phyloP scores from a whole-genome alignment of 352 stramenopile species.

The Pythium dissotocum region DNA sequence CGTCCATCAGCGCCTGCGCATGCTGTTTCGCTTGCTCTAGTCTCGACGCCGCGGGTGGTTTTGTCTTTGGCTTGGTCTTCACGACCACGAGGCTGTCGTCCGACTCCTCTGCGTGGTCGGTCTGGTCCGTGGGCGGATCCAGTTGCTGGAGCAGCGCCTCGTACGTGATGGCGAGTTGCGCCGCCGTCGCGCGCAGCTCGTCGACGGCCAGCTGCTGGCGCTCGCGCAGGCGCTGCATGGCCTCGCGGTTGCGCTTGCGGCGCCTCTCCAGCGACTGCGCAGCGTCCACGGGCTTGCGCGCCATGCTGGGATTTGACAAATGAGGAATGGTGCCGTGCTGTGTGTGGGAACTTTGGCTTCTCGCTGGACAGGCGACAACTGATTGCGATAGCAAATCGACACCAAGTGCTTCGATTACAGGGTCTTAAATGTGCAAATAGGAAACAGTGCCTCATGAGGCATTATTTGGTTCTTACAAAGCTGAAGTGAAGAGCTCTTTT shows the following conservation, averaged over 20 bases:
- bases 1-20: conserved; percentile 32
- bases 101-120: neutral
- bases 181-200: conserved; percentile 35
- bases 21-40: conserved; percentile 36
- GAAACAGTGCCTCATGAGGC: neutral
- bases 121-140: neutral
- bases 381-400: neutral
- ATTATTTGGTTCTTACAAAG: neutral
- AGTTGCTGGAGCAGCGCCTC: conserved; percentile 28
- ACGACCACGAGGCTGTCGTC: neutral
- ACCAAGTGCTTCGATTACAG: neutral
- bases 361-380: neutral
- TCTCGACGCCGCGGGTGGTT: neutral
- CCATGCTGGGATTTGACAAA: neutral
- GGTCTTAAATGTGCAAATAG: neutral
- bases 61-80: neutral
- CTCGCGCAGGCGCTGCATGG: conserved; percentile 58
- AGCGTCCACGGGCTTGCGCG: conserved; percentile 2
- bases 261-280: conserved; percentile 43
- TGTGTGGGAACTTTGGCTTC: neutral
- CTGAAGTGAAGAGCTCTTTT: neutral
- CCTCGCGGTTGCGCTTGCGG: conserved; percentile 56
- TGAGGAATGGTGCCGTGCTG: neutral
- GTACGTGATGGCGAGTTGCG: conserved; percentile 35
- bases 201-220: conserved; percentile 46